Percentiles rank a stretch among this genome's conserved stretches.
Conservation (phyloP, 768 basidiomycete genomes). For the Trametopsis cervina region DNA sequence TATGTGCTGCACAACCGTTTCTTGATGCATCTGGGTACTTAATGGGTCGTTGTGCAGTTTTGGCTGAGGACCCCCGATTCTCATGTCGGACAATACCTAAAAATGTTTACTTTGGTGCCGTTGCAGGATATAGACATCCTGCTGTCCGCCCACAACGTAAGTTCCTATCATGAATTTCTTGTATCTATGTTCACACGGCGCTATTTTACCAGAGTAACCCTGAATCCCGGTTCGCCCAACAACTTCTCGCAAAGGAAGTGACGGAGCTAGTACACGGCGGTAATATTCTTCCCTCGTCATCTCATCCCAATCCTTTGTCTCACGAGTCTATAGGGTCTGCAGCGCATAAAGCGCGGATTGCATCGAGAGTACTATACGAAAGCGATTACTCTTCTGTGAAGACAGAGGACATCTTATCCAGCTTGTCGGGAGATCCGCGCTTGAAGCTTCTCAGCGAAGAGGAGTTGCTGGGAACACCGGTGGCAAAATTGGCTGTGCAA, state of each 20-base stretch:
- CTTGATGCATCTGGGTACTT: not conserved
- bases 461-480: conserved; percentile 45
- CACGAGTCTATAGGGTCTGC: conserved; percentile 19
- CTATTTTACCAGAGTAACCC: conserved; percentile 14
- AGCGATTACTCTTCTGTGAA: conserved; percentile 29
- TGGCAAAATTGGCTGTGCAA: conserved; percentile 56
- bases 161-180: conserved; percentile 5
- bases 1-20: conserved; percentile 22
- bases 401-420: conserved; percentile 48
- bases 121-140: conserved; percentile 47
- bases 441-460: conserved; percentile 43
- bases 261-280: conserved; percentile 25
- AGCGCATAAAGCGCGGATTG: conserved; percentile 18
- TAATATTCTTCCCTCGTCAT: conserved; percentile 8
- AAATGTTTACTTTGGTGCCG: conserved; percentile 74
- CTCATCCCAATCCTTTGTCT: not conserved
- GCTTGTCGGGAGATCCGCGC: conserved; percentile 60
- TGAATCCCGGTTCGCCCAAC: conserved; percentile 20
- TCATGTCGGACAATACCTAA: conserved; percentile 75
- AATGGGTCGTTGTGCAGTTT: conserved; percentile 47
- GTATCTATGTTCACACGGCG: not conserved
- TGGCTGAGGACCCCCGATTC: conserved; percentile 78
- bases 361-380: conserved; percentile 20
- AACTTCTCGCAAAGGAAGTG: conserved; percentile 21
- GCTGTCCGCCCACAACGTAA: conserved; percentile 54